Evolutionary conservation across 371 early-diverging fungal species (phyloP).

Genomic region (Gilbertella persicaria): DNA sequence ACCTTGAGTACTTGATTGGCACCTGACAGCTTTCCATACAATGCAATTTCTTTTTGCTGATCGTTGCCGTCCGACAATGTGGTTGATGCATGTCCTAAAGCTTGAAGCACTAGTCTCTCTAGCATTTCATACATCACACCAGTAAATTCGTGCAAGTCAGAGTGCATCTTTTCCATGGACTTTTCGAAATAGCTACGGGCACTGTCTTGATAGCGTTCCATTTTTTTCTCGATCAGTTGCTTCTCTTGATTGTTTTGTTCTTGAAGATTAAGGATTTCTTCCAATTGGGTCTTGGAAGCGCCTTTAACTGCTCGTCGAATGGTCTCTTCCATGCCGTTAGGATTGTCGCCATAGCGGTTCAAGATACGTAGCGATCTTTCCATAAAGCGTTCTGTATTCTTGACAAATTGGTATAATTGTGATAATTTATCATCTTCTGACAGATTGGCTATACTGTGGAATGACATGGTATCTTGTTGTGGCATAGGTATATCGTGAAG

Average conservation of each 20-base stretch:
- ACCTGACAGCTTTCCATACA: conserved; percentile 26
- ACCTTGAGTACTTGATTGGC: conserved; percentile 20
- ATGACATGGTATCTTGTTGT: background rate
- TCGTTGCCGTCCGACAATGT: background rate
- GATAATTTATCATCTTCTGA: conserved; percentile 22
- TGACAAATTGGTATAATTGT: conserved; percentile 32
- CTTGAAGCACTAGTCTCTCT: conserved; percentile 39
- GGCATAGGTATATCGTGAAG: conserved; percentile 4
- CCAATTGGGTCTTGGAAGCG: conserved; percentile 38
- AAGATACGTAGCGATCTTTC: conserved; percentile 38
- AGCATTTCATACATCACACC: conserved; percentile 53
- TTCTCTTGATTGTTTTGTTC: conserved; percentile 25
- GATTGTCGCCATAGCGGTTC: conserved; percentile 33
- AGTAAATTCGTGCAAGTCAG: conserved; percentile 45
- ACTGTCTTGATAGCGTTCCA: conserved; percentile 49
- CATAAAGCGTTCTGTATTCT: conserved; percentile 43
- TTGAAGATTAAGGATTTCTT: conserved; percentile 28
- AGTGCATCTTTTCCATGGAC: conserved; percentile 45
- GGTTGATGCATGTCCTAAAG: conserved; percentile 28
- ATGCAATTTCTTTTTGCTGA: conserved; percentile 13
- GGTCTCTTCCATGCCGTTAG: conserved; percentile 41
- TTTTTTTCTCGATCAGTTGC: conserved; percentile 32
- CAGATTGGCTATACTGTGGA: background rate
- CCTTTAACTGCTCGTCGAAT: conserved; percentile 48
- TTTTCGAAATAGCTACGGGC: conserved; percentile 47